Evolutionary conservation across 306 rosid species (phyloP).

Genomic region (Vigna radiata): DNA sequence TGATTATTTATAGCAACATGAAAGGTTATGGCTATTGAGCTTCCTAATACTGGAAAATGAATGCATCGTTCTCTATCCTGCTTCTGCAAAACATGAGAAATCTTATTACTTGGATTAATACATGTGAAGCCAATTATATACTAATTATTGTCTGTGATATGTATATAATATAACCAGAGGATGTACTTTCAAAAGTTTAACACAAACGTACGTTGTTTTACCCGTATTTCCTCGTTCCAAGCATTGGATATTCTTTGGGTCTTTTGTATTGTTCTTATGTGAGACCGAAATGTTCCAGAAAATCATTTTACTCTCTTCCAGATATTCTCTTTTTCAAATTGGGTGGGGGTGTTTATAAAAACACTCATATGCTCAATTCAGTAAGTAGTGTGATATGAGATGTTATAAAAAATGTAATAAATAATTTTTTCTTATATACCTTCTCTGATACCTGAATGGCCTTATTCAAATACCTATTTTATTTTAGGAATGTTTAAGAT

Average conservation of each 20-base stretch:
- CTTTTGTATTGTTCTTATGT: neutral
- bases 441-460: no score
- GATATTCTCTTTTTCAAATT: no score
- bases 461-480: no score
- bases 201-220: slow-evolving; percentile 67
- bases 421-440: no score
- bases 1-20: slow-evolving; percentile 74
- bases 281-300: no score
- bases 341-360: no score
- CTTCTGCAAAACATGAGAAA: slow-evolving; percentile 70
- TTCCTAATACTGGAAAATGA: slow-evolving; percentile 69
- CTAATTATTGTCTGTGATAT: slow-evolving; percentile 31
- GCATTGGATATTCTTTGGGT: slow-evolving; percentile 36
- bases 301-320: no score
- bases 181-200: slow-evolving; percentile 57
- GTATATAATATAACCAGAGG: slow-evolving; percentile 63
- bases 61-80: slow-evolving; percentile 88
- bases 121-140: slow-evolving; percentile 14
- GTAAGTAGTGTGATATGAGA: no score
- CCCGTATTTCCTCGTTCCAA: slow-evolving; percentile 24
- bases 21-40: slow-evolving; percentile 86
- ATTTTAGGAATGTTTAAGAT: no score
- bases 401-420: no score
- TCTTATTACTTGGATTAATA: slow-evolving; percentile 23
- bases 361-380: no score